Percentiles rank a stretch among this genome's conserved stretches.
Conservation (phyloP, 352 stramenopile species). For the Globisporangium yorkense region DNA sequence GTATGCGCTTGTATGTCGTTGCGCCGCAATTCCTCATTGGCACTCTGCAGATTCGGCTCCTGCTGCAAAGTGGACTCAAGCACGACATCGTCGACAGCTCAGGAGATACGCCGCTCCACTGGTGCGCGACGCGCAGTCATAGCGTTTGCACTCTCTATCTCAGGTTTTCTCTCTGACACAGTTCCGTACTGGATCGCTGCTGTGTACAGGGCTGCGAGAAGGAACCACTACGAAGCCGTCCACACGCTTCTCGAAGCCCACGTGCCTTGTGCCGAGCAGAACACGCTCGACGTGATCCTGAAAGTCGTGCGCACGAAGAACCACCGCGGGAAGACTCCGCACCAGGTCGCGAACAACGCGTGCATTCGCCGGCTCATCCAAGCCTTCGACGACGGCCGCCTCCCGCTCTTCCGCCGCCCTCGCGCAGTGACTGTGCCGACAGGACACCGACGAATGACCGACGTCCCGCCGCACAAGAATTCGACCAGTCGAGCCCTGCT, state of each 20-base stretch:
- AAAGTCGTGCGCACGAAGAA: slow-evolving; percentile 37
- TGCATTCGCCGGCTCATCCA: slow-evolving; percentile 36
- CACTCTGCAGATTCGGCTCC: slow-evolving; percentile 30
- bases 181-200: neutral
- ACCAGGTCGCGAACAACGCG: slow-evolving; percentile 33
- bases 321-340: slow-evolving; percentile 35
- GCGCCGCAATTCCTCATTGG: neutral
- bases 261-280: slow-evolving; percentile 21
- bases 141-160: neutral
- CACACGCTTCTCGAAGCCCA: slow-evolving; percentile 41
- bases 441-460: slow-evolving; percentile 22
- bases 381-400: slow-evolving; percentile 40
- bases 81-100: slow-evolving; percentile 34
- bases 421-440: slow-evolving; percentile 1
- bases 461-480: slow-evolving; percentile 12
- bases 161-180: neutral
- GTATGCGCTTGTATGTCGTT: too few relatives aligned
- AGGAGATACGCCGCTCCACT: slow-evolving; percentile 64
- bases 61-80: slow-evolving; percentile 37
- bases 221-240: slow-evolving; percentile 55
- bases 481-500: neutral
- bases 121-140: slow-evolving; percentile 19
- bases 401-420: slow-evolving; percentile 20
- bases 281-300: slow-evolving; percentile 22
- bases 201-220: slow-evolving; percentile 37